A percentile compares a stretch with the other conserved stretches of the same genome.
These are phyloP conservation scores for Capsicum chinense DNA, from an alignment of 257 asterid species.

Conservation along the genomic window DNA sequence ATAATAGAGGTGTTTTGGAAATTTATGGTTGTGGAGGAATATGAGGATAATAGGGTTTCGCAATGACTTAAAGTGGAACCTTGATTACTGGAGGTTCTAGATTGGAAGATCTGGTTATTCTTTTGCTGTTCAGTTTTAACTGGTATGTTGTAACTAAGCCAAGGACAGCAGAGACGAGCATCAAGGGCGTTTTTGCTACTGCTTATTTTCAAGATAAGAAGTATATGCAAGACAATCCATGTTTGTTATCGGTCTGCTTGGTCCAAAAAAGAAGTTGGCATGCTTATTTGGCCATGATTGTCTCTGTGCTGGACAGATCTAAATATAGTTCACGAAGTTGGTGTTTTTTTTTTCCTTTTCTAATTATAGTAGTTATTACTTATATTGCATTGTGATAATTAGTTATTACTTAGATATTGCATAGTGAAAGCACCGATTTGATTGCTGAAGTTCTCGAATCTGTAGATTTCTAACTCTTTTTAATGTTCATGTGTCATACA, in stretches of 20 bases:
- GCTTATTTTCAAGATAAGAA: no score
- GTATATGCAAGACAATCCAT: not conserved
- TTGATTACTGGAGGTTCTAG: not conserved
- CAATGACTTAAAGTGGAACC: not conserved
- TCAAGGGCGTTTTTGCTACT: not conserved
- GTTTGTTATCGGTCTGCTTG: not conserved
- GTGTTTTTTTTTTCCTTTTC: no score
- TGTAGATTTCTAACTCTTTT: not conserved
- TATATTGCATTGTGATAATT: not conserved
- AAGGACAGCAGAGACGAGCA: not conserved
- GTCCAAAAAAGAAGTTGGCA: not conserved
- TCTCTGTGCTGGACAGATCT: no score
- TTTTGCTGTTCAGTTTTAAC: not conserved
- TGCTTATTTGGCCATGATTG: not conserved
- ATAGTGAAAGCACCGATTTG: not conserved
- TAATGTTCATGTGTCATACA: not conserved
- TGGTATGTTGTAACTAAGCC: not conserved
- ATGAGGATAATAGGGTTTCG: not conserved
- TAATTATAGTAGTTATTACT: no score
- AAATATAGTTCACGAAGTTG: no score
- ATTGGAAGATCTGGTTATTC: not conserved
- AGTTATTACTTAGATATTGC: not conserved
- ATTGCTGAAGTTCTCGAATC: not conserved
- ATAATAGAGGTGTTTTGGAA: not conserved
- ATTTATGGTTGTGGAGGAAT: not conserved